Evolutionary conservation across 768 basidiomycete species (phyloP).

Genomic region (Pleurotus tuoliensis): DNA sequence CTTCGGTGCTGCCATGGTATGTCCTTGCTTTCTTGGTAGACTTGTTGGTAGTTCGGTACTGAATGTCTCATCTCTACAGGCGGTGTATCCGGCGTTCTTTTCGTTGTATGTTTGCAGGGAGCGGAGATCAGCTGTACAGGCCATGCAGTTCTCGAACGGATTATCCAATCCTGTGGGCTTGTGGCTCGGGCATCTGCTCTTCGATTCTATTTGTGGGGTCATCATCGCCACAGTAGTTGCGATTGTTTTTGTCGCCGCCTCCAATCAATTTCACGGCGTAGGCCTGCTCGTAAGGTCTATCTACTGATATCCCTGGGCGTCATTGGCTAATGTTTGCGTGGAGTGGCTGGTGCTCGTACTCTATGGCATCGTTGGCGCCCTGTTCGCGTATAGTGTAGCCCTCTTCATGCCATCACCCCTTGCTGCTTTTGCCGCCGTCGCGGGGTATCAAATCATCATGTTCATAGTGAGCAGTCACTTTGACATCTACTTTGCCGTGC

Average conservation of each 20-base stretch:
- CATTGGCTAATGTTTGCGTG: background rate
- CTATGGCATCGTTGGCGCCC: constrained; percentile 63
- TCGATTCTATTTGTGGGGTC: constrained; percentile 60
- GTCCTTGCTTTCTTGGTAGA: constrained; percentile 10
- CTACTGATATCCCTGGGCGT: background rate
- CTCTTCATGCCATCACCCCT: constrained; percentile 60
- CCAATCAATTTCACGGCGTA: constrained; percentile 64
- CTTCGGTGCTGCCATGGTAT: constrained; percentile 69
- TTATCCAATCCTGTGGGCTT: constrained; percentile 64
- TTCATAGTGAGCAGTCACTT: constrained; percentile 48
- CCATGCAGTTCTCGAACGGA: constrained; percentile 81
- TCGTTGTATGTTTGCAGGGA: constrained; percentile 74
- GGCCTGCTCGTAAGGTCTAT: constrained; percentile 50
- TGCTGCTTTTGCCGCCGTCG: constrained; percentile 68
- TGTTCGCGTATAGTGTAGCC: constrained; percentile 68
- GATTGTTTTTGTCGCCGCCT: constrained; percentile 52
- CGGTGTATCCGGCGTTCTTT: constrained; percentile 80
- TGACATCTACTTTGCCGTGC: background rate
- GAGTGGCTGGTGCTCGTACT: constrained; percentile 72
- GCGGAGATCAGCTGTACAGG: constrained; percentile 67
- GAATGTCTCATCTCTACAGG: constrained; percentile 28
- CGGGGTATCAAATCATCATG: constrained; percentile 71
- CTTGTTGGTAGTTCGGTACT: background rate
- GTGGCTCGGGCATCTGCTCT: constrained; percentile 77
- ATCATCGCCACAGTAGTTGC: constrained; percentile 61